phyloP scores from a whole-genome alignment of 2,329 filamentous ascomycete genomes.

The Paradendryphiella salina region DNA sequence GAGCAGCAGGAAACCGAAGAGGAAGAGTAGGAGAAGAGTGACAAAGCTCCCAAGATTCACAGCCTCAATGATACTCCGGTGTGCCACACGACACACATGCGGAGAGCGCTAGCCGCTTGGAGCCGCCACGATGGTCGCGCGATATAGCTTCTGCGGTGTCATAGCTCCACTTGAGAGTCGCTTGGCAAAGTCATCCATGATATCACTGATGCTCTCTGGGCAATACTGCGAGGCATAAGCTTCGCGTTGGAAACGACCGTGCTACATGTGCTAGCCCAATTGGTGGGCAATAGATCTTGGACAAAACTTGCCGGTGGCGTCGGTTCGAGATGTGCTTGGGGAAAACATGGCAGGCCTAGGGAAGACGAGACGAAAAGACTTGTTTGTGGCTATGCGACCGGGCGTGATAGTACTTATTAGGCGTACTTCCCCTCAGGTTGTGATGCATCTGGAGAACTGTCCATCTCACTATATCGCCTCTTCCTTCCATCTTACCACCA shows the following conservation, averaged over 20 bases:
- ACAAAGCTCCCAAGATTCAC: not conserved
- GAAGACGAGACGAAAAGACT: not conserved
- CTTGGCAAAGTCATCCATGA: conserved; percentile 24
- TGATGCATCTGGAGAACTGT: conserved; percentile 1
- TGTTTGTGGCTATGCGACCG: conserved; percentile 11
- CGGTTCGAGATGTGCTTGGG: conserved; percentile 15
- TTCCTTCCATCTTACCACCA: not conserved
- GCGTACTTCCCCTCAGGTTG: conserved; percentile 19
- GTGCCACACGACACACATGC: conserved; percentile 11
- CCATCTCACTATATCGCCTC: not conserved
- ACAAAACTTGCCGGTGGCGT: conserved; percentile 12
- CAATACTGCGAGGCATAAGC: conserved; percentile 16
- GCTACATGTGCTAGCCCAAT: conserved; percentile 17
- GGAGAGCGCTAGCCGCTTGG: conserved; percentile 22
- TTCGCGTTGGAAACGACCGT: conserved; percentile 17
- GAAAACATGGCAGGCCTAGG: conserved; percentile 15
- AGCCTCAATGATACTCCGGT: conserved; percentile 20
- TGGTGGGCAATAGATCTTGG: conserved; percentile 18
- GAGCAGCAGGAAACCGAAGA: not conserved
- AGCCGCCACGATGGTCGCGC: conserved; percentile 20
- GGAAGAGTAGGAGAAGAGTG: not conserved
- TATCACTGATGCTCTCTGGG: conserved; percentile 20
- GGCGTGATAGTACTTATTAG: conserved; percentile 23
- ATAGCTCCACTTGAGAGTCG: conserved; percentile 23
- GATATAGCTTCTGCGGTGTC: conserved; percentile 19